A percentile compares a stretch with the other conserved stretches of the same genome.
Evolutionary conservation across 495 filamentous ascomycete species (phyloP).

Genomic region (Paragyromitra xinjiangensis): DNA sequence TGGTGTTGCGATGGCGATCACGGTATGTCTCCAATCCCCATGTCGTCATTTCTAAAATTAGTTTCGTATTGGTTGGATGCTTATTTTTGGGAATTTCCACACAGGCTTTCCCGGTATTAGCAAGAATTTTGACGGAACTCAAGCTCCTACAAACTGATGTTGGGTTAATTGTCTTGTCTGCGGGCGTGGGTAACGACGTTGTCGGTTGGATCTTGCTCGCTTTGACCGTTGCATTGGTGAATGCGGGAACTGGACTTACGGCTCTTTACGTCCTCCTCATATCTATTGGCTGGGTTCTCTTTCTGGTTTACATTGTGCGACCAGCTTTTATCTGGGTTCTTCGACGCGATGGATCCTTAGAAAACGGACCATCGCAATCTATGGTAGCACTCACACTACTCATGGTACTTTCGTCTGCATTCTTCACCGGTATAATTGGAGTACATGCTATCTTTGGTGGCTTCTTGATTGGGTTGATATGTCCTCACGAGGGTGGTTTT

Average conservation of each 20-base stretch:
- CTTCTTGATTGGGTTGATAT: conserved; percentile 89
- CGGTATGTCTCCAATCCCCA: conserved; percentile 61
- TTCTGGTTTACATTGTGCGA: conserved; percentile 77
- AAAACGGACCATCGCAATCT: conserved; percentile 89
- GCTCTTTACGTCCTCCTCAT: conserved; percentile 87
- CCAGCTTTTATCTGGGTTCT: conserved; percentile 82
- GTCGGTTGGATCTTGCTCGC: conserved; percentile 94
- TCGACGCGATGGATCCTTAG: conserved; percentile 75
- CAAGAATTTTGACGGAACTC: conserved; percentile 91
- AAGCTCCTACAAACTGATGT: conserved; percentile 86
- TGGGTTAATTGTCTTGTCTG: conserved; percentile 89
- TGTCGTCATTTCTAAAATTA: background rate
- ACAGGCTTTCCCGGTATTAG: conserved; percentile 90
- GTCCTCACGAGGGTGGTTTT: conserved; percentile 93
- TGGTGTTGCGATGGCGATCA: conserved; percentile 93
- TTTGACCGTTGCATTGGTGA: conserved; percentile 92
- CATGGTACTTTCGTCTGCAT: conserved; percentile 81
- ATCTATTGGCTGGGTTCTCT: conserved; percentile 77
- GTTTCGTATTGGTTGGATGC: background rate
- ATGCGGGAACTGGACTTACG: conserved; percentile 82
- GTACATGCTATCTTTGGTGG: conserved; percentile 90
- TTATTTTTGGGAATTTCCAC: conserved; percentile 24
- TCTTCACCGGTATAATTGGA: conserved; percentile 94
- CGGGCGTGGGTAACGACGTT: conserved; percentile 95
- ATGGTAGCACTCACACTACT: conserved; percentile 85